Percentiles rank a stretch among this genome's conserved stretches.
Evolutionary conservation across 768 basidiomycete species (phyloP).

Genomic region (Russula earlei): DNA sequence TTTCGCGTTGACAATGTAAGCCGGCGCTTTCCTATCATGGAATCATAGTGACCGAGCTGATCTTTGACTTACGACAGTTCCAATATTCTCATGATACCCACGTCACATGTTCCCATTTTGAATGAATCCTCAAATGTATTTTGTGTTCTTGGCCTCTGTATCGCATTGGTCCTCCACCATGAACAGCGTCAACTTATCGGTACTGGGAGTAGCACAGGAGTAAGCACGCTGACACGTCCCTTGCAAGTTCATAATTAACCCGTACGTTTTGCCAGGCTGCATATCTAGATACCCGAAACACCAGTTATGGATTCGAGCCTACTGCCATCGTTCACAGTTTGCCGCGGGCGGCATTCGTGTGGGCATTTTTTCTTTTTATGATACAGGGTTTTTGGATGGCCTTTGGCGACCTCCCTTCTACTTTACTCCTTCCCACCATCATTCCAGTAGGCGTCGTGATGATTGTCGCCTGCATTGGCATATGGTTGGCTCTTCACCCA

Average conservation of each 20-base stretch:
- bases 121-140: not conserved
- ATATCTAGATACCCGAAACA: conserved; percentile 3
- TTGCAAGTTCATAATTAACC: not conserved
- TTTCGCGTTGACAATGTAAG: not conserved
- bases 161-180: not conserved
- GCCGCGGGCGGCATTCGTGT: not conserved
- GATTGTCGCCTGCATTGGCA: not conserved
- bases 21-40: not conserved
- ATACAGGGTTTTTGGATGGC: conserved; percentile 14
- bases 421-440: not conserved
- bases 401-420: not conserved
- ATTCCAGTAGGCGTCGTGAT: not conserved
- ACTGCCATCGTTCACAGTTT: conserved; percentile 13
- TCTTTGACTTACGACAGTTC: not conserved
- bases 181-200: not conserved
- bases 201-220: not conserved
- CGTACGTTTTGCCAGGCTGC: not conserved
- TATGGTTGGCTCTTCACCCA: conserved; percentile 6
- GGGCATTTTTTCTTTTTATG: not conserved
- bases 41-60: not conserved
- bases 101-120: not conserved
- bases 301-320: not conserved
- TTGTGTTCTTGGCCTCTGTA: not conserved
- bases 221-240: not conserved
- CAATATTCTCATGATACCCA: not conserved